Percentiles rank a stretch among this genome's conserved stretches.
phyloP scores from a whole-genome alignment of 2,329 filamentous ascomycete species.

The Coniochaeta pulveracea region DNA sequence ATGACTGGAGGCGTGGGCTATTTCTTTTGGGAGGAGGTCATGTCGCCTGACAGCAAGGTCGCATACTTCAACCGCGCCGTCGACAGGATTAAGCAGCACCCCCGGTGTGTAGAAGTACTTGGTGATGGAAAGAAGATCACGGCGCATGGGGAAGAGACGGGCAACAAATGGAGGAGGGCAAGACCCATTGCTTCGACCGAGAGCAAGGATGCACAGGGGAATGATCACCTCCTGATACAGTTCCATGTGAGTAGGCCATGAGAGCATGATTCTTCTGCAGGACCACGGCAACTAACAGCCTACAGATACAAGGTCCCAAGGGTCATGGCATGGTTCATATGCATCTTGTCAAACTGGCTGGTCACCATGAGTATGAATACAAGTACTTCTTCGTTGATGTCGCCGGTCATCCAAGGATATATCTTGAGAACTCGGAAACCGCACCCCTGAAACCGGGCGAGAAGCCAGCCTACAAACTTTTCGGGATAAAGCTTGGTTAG shows the following conservation, averaged over 20 bases:
- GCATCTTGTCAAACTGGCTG: slow-evolving; percentile 62
- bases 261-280: too few species aligned
- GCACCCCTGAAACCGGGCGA: slow-evolving; percentile 18
- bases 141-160: slow-evolving; percentile 71
- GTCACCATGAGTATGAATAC: slow-evolving; percentile 62
- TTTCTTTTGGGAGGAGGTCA: slow-evolving; percentile 71
- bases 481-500: slow-evolving; percentile 52
- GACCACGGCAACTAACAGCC: slow-evolving; percentile 12
- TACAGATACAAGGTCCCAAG: slow-evolving; percentile 63
- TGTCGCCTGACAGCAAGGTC: slow-evolving; percentile 75
- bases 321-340: slow-evolving; percentile 64
- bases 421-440: slow-evolving; percentile 50
- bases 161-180: slow-evolving; percentile 67
- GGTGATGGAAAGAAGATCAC: slow-evolving; percentile 65
- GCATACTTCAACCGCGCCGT: slow-evolving; percentile 82
- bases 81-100: slow-evolving; percentile 62
- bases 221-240: slow-evolving; percentile 72
- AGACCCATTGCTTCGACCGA: slow-evolving; percentile 53
- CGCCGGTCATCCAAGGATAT: slow-evolving; percentile 54
- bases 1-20: slow-evolving; percentile 71
- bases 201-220: slow-evolving; percentile 61
- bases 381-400: slow-evolving; percentile 72
- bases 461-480: slow-evolving; percentile 39
- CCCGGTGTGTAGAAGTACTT: slow-evolving; percentile 59
- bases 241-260: slow-evolving; percentile 53